Percentiles rank a stretch among this genome's conserved stretches.
Evolutionary conservation across 129 eudicot species (phyloP).

Genomic region (Logfia minima): DNA sequence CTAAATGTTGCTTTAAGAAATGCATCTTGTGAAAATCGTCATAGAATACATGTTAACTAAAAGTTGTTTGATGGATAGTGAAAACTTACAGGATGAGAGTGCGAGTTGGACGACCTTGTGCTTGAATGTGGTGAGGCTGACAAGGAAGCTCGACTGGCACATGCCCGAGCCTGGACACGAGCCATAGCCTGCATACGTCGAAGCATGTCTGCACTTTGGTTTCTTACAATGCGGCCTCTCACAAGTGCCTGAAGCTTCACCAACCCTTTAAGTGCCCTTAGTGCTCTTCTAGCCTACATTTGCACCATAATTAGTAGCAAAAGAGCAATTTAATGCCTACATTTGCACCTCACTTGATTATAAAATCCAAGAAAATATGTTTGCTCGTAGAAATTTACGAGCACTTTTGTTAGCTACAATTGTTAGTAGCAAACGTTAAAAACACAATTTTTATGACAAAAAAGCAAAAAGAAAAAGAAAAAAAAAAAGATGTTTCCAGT

Average conservation of each 20-base stretch:
- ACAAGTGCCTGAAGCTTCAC: conserved; percentile 94
- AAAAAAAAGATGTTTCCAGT: neutral
- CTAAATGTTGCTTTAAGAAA: neutral
- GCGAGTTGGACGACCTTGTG: conserved; percentile 46
- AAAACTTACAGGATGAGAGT: conserved; percentile 45
- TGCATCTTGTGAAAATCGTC: neutral
- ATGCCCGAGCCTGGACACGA: conserved; percentile 90
- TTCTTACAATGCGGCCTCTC: conserved; percentile 89
- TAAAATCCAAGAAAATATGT: neutral
- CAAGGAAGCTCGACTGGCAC: conserved; percentile 56
- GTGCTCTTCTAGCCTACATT: conserved; percentile 85
- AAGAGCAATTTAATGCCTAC: conserved; percentile 40
- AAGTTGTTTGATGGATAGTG: neutral
- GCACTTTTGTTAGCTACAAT: neutral
- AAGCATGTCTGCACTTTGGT: conserved; percentile 91
- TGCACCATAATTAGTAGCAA: conserved; percentile 8
- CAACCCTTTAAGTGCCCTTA: conserved; percentile 78
- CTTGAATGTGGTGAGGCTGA: conserved; percentile 54
- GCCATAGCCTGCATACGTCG: conserved; percentile 97
- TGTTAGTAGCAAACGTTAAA: neutral
- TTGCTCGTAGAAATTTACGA: neutral
- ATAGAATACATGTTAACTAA: neutral
- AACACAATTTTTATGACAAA: neutral
- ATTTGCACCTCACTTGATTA: conserved; percentile 16
- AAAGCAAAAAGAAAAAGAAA: neutral